Evolutionary conservation across 345 rosid species (phyloP), one percentile per base, ranked within the genome.

Genomic region (Melaleuca alternifolia): DNA sequence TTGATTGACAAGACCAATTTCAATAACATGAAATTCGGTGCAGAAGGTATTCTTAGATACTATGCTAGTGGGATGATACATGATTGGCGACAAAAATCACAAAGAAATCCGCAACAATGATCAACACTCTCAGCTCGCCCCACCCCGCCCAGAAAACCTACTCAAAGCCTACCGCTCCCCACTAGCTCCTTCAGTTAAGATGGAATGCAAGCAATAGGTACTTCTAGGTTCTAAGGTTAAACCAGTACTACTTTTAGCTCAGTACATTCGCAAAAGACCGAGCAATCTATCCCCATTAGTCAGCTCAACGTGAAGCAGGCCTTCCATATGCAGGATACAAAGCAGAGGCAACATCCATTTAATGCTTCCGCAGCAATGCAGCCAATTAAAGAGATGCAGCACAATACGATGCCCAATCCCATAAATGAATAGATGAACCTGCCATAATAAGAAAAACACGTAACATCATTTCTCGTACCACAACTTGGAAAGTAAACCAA

Each of bases 361-460:
- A 96, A 91, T 59, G 97, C 91, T 91, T 95, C 99, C 88, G 99
- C 99, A 82, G 99, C 99, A 51, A 95, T 93, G 93, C 96, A 97
- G 82, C 99, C 99, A 18, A 95, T 93, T 86, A 94, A 84, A 54
- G 94, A 91, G 86, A 94, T 84, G 86, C 95, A 90, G 87, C 99
- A 94, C 83, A 96, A 86, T 89, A 92, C 93, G 77, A 95, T 87
- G 56, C 99, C 99, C 89, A 96, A 92, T 57, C 95, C 97, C 97
- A 97, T 94, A 86, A 96, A 97, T 44, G 95, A 93, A 91, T 97
- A 95, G 87, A 97, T 97, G 90, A 97, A 97, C 99, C 99, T 97
- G 95, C 89, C 91, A 92, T 23, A 77, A 18, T 5, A 71, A 37
- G 79, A 71, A 71, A 21, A 37, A 71, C 37, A 48, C 23, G 37